Base-by-base conservation (phyloP, 805 yeast genomes). In the Lachancea sp. region DNA sequence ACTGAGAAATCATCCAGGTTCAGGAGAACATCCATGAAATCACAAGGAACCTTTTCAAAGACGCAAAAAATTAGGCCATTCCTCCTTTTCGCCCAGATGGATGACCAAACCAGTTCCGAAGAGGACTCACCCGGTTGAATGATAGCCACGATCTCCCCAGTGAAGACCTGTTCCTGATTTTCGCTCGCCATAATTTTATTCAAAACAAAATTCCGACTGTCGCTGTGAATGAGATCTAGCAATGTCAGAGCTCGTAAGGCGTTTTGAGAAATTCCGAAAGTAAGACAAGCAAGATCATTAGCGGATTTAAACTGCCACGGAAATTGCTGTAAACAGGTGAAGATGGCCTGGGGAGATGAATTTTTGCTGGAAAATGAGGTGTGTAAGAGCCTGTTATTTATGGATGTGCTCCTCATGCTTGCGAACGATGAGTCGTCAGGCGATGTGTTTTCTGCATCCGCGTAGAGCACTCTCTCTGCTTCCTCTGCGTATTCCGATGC, bases 241-340 rank as follows among this genome's bases (percentile, higher is more conserved):
- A 90, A 69, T 0, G 87, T 78, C 41, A 82, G 63, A 15, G 81
- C 72, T 31, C 75, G 73, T 30, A 88, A 69, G 25, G 81, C 80
- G 31, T 70, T 72, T 56, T 80, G 78, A 38, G 87, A 79, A 3
- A 85, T 78, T 15, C 96, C 96, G 65, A 90, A 85, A 69, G 86
- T 79, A 48, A 88, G 70, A 58, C 95, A 85, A 0, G 96, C 95
- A 52, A 89, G 70, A 64, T 90, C 97, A 60, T 91, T 90, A 13
- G 95, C 88, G 6, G 95, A 90, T 56, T 78, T 78, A 41, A 90
- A 74, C 22, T 71, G 67, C 90, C 93, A 90, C 0, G 97, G 97
- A 39, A 75, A 73, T 12, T 75, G 78, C 19, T 75, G 68, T 2
- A 79, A 79, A 40, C 95, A 85, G 0, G 96, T 87, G 60, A 90